These are phyloP conservation scores for Pseudohalonectria lignicola DNA, from an alignment of 2,329 filamentous ascomycete genomes.

Conservation along the genomic window DNA sequence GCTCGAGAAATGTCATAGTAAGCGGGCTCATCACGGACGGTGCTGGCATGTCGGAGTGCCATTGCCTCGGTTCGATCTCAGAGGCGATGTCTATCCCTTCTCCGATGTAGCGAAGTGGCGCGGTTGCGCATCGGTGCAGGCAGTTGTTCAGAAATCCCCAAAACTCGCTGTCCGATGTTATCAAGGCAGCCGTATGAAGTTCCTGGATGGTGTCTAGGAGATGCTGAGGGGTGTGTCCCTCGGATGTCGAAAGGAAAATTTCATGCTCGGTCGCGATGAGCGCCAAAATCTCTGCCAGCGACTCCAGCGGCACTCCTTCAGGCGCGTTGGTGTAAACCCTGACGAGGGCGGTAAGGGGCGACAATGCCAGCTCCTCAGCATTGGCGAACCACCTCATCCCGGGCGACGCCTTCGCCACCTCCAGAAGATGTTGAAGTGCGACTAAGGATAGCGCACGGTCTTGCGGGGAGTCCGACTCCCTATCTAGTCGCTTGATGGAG, in stretches of 20 bases:
- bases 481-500: constrained; percentile 51
- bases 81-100: constrained; percentile 16
- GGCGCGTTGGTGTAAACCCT: constrained; percentile 42
- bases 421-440: constrained; percentile 71
- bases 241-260: constrained; percentile 22
- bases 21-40: constrained; percentile 44
- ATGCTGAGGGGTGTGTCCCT: constrained; percentile 29
- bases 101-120: constrained; percentile 72
- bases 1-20: constrained; percentile 61
- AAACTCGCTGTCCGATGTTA: constrained; percentile 20
- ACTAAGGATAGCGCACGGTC: constrained; percentile 49
- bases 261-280: constrained; percentile 55
- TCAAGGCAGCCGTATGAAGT: background rate
- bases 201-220: background rate
- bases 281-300: constrained; percentile 43
- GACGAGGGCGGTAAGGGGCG: constrained; percentile 63
- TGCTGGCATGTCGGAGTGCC: too few relatives aligned
- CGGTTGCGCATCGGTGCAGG: constrained; percentile 59
- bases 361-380: constrained; percentile 48
- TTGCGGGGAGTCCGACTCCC: constrained; percentile 33
- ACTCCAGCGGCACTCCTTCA: constrained; percentile 33
- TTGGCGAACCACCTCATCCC: constrained; percentile 89
- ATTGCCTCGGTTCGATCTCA: too few relatives aligned
- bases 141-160: constrained; percentile 78
- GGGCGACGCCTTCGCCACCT: constrained; percentile 69